phyloP scores from a whole-genome alignment of 768 basidiomycete genomes.

The Lanmaoa pseudosensibilis region DNA sequence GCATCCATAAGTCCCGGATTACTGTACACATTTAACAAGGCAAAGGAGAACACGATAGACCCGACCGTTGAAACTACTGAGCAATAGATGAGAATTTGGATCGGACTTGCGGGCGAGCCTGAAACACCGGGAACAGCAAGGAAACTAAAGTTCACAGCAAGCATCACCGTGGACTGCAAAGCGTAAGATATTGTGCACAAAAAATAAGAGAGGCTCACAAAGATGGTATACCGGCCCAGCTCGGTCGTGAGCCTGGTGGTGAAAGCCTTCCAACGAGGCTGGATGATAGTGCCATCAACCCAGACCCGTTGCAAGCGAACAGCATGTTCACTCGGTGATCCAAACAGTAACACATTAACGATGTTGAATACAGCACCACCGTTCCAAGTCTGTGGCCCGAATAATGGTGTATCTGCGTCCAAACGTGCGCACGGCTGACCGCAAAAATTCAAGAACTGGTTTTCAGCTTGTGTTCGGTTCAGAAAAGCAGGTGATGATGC shows the following conservation, averaged over 20 bases:
- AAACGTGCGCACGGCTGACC: constrained; percentile 15
- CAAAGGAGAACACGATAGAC: constrained; percentile 14
- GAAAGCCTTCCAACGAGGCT: constrained; percentile 14
- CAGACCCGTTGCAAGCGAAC: constrained; percentile 13
- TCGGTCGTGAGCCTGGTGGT: constrained; percentile 5
- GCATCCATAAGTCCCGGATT: constrained; percentile 4
- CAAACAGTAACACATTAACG: neutral
- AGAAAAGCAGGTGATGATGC: neutral
- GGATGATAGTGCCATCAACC: constrained; percentile 10
- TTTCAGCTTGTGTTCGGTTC: constrained; percentile 4
- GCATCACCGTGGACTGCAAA: constrained; percentile 17
- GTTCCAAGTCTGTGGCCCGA: constrained; percentile 9
- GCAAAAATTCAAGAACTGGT: constrained; percentile 13
- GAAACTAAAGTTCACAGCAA: constrained; percentile 17
- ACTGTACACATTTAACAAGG: constrained; percentile 12
- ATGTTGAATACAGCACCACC: neutral
- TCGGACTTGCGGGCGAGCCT: neutral
- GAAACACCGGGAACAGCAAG: constrained; percentile 12
- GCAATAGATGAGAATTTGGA: constrained; percentile 15
- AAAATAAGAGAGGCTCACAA: constrained; percentile 1
- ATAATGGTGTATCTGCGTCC: constrained; percentile 10
- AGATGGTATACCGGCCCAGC: constrained; percentile 11
- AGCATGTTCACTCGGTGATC: constrained; percentile 9
- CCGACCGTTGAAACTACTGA: constrained; percentile 9
- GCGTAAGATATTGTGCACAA: neutral